Percentiles rank a stretch among this genome's conserved stretches.
phyloP scores from a whole-genome alignment of 2,329 filamentous ascomycete species.

The Karstenula rhodostoma region DNA sequence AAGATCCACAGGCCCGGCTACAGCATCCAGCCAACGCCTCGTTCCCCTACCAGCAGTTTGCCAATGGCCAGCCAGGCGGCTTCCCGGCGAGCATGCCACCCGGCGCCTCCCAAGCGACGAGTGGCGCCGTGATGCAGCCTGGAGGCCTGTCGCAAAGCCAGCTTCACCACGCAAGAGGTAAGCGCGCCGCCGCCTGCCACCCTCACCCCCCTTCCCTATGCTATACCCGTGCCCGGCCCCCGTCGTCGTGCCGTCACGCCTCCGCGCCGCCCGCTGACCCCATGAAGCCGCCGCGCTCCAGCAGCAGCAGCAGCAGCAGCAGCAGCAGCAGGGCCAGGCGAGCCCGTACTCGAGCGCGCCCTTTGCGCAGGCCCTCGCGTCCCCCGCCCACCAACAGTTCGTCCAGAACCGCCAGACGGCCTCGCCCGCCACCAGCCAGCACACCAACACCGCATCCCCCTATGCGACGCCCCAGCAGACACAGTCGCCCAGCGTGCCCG shows the following conservation, averaged over 20 bases:
- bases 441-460: slow-evolving; percentile 37
- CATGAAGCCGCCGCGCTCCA: slow-evolving; percentile 35
- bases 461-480: slow-evolving; percentile 47
- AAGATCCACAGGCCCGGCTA: slow-evolving; percentile 46
- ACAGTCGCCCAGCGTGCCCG: slow-evolving; percentile 43
- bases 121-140: slow-evolving; percentile 48
- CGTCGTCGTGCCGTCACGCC: slow-evolving; percentile 7
- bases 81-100: slow-evolving; percentile 36
- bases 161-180: slow-evolving; percentile 50
- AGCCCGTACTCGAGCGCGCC: slow-evolving; percentile 51
- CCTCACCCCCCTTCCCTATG: slow-evolving; percentile 3
- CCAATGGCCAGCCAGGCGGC: slow-evolving; percentile 43
- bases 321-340: slow-evolving; percentile 43
- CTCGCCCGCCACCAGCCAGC: slow-evolving; percentile 33
- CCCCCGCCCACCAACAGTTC: slow-evolving; percentile 47
- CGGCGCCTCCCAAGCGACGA: slow-evolving; percentile 25
- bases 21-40: slow-evolving; percentile 40
- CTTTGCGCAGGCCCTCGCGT: slow-evolving; percentile 48
- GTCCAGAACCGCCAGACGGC: slow-evolving; percentile 49
- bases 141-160: slow-evolving; percentile 44
- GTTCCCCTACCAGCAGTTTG: slow-evolving; percentile 40
- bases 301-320: slow-evolving; percentile 42
- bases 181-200: slow-evolving; percentile 31
- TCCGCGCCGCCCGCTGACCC: slow-evolving; percentile 22
- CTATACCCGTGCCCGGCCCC: slow-evolving; percentile 2